Evolutionary conservation across 768 basidiomycete species (phyloP).

Genomic region (Pleurotus pulmonarius): DNA sequence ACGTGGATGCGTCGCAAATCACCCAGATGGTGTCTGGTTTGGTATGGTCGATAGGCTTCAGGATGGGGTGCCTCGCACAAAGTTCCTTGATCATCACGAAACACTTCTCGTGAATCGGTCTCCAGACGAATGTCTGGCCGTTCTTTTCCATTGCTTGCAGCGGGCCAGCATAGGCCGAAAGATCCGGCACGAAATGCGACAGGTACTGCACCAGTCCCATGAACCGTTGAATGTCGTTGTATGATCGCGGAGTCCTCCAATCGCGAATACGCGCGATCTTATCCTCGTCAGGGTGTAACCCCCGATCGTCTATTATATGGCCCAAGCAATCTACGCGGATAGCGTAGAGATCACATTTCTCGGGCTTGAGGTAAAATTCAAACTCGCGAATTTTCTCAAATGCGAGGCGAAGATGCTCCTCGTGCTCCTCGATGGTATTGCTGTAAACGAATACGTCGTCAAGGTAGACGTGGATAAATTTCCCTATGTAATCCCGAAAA

Average conservation of each 20-base stretch:
- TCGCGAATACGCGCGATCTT: constrained; percentile 29
- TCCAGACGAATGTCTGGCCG: constrained; percentile 23
- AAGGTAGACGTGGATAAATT: constrained; percentile 38
- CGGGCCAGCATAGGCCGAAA: constrained; percentile 26
- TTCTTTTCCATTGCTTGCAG: constrained; percentile 24
- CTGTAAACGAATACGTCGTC: constrained; percentile 42
- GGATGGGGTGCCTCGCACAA: constrained; percentile 17
- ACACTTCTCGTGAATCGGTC: constrained; percentile 18
- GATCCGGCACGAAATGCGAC: constrained; percentile 29
- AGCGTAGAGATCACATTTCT: constrained; percentile 31
- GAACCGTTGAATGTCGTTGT: constrained; percentile 34
- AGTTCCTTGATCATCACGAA: constrained; percentile 19
- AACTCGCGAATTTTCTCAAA: constrained; percentile 23
- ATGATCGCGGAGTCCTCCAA: constrained; percentile 28
- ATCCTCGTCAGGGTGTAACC: constrained; percentile 30
- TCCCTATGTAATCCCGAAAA: constrained; percentile 34
- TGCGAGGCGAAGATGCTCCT: constrained; percentile 25
- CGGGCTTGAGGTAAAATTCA: constrained; percentile 26
- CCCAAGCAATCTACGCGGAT: constrained; percentile 31
- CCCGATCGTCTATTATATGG: constrained; percentile 32
- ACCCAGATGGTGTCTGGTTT: constrained; percentile 21
- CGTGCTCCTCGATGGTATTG: constrained; percentile 32
- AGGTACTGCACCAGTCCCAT: constrained; percentile 37
- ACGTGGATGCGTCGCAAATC: constrained; percentile 20
- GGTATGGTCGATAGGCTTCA: constrained; percentile 17